Evolutionary conservation across 495 filamentous ascomycete species (phyloP), one percentile per base, ranked within the genome.

Genomic region (Glarea lozoyensis): DNA sequence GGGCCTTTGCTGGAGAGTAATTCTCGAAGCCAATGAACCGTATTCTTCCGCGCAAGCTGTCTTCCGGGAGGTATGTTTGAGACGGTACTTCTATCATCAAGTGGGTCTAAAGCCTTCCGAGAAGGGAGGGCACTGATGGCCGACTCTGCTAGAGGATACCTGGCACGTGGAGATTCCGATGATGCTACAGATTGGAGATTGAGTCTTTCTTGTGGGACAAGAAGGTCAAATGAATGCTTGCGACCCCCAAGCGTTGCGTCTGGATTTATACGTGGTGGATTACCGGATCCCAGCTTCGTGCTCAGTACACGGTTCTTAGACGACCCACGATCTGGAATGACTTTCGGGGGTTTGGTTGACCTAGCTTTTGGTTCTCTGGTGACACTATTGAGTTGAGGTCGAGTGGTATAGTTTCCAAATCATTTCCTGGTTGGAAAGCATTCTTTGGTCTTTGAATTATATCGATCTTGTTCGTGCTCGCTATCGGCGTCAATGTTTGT

Each of bases 21-120:
- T 10, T 47, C 40, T 41, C 38, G 45, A 16, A 54, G 40, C 52
- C 52, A 54, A n/a, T 47, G 32, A 19, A 50, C 47, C n/a, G 44
- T 54, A 17, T 43, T 45, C 17, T 50, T 43, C 21, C 25, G 39
- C 12, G 31, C 27, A 19, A 44, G 20, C 22, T 42, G 43, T 15
- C 48, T 27, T 9, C 34, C 20, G 1, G 24, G 10, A 7, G 37
- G 17, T 3, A 31, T 24, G 5, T 23, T n/a, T 19, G 16, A 40
- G 13, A 21, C 17, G 20, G 32, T 25, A 12, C 12, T 29, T 18
- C 18, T 18, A 30, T 53, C 41, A 10, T 34, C 31, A 13, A 11
- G 23, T 33, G 20, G 13, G 27, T 22, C 30, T 12, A 25, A 16
- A 19, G 16, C 40, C 19, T 31, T 34, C 15, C 24, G 18, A 12